Percentiles rank a stretch among this genome's conserved stretches.
These are phyloP conservation scores for Dorcoceras hygrometricum DNA, from an alignment of 257 asterid genomes.

Conservation along the genomic window DNA sequence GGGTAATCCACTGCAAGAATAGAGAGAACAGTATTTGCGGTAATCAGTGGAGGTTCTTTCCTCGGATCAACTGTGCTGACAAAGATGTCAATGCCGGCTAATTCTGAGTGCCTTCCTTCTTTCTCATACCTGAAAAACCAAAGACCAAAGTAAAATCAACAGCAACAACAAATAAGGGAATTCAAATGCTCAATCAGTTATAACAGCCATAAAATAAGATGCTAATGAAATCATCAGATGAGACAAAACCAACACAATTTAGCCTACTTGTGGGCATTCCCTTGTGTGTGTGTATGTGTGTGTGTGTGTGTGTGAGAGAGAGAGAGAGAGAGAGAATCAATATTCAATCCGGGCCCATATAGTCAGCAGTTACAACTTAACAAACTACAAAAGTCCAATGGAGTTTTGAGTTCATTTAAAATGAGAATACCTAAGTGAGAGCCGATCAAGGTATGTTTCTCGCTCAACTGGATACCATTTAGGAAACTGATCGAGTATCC, in stretches of 20 bases:
- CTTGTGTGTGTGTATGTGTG: too few species aligned
- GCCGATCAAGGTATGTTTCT: slow-evolving; percentile 89
- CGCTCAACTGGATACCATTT: slow-evolving; percentile 86
- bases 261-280: background rate
- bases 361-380: background rate
- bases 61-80: slow-evolving; percentile 84
- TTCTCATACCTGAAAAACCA: slow-evolving; percentile 61
- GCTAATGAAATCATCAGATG: background rate
- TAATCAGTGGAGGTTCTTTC: slow-evolving; percentile 83
- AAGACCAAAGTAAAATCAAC: background rate
- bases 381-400: background rate
- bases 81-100: slow-evolving; percentile 66
- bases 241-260: background rate
- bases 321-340: slow-evolving; percentile 2
- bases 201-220: background rate
- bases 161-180: background rate
- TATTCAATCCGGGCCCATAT: background rate
- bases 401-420: background rate
- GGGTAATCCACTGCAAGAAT: slow-evolving; percentile 90
- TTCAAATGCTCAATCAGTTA: background rate
- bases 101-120: slow-evolving; percentile 73
- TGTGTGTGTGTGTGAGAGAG: background rate
- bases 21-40: slow-evolving; percentile 86
- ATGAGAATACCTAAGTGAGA: slow-evolving; percentile 63
- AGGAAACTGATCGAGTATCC: slow-evolving; percentile 96